These are phyloP conservation scores for Talaromyces marneffei DNA, from an alignment of 2,329 filamentous ascomycete genomes.

Conservation along the genomic window DNA sequence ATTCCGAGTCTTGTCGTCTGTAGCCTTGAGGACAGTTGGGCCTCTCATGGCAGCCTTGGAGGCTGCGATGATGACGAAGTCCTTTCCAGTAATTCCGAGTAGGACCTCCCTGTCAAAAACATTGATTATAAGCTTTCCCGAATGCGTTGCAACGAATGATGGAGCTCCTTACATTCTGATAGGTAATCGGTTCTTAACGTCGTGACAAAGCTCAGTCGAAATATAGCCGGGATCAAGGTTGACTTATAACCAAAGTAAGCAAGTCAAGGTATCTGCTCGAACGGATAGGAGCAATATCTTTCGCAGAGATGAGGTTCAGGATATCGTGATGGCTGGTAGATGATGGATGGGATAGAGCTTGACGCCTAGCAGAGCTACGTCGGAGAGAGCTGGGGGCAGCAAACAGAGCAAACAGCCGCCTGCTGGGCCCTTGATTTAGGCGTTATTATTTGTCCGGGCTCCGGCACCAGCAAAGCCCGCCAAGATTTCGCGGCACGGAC, in stretches of 20 bases:
- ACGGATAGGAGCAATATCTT: too few relatives aligned
- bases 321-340: not conserved
- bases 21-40: constrained; percentile 87
- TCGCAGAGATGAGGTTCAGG: not conserved
- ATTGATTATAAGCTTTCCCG: not conserved
- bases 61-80: constrained; percentile 95
- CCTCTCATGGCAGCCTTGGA: constrained; percentile 98
- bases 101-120: constrained; percentile 76
- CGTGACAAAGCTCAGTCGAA: not conserved
- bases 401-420: constrained; percentile 23
- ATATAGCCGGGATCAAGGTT: not conserved
- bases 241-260: not conserved
- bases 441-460: constrained; percentile 16
- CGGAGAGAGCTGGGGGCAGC: constrained; percentile 23
- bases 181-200: not conserved
- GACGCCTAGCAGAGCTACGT: constrained; percentile 27
- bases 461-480: constrained; percentile 13
- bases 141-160: not conserved
- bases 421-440: constrained; percentile 24
- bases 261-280: not conserved
- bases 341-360: constrained; percentile 26
- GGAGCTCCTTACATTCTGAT: constrained; percentile 14
- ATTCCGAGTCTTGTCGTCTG: constrained; percentile 90
- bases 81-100: constrained; percentile 96
- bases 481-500: constrained; percentile 23